These are phyloP conservation scores for Hypomontagnella monticulosa DNA, from an alignment of 495 filamentous ascomycete species.

Conservation along the genomic window DNA sequence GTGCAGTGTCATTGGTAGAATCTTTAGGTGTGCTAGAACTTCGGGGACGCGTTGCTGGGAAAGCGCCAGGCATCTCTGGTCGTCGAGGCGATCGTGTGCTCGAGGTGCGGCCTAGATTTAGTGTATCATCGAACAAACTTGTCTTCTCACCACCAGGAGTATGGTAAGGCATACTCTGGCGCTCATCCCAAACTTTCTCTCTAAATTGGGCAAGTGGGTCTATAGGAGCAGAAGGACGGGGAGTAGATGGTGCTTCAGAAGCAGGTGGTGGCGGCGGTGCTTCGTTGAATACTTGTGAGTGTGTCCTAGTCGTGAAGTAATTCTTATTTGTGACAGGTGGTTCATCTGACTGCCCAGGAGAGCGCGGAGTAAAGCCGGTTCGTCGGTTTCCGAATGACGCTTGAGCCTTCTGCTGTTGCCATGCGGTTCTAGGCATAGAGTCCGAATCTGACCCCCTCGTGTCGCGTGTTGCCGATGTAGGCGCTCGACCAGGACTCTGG, in stretches of 20 bases:
- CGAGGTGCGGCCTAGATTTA: conserved; percentile 29
- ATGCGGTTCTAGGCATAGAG: conserved; percentile 49
- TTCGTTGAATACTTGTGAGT: conserved; percentile 46
- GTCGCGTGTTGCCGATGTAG: conserved; percentile 40
- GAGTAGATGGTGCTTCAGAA: conserved; percentile 3
- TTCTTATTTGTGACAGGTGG: conserved; percentile 54
- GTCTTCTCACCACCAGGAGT: conserved; percentile 76
- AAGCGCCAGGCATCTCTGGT: conserved; percentile 39
- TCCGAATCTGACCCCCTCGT: conserved; percentile 21
- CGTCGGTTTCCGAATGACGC: conserved; percentile 57
- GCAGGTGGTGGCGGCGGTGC: conserved; percentile 44
- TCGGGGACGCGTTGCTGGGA: conserved; percentile 28
- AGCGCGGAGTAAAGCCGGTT: conserved; percentile 52
- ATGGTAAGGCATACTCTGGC: conserved; percentile 75
- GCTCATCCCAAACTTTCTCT: conserved; percentile 56
- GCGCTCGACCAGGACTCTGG: conserved; percentile 37
- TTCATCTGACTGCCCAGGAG: conserved; percentile 54
- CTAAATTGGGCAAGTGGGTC: conserved; percentile 59
- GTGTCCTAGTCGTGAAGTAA: conserved; percentile 52
- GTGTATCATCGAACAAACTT: conserved; percentile 56
- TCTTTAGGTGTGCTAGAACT: conserved; percentile 39
- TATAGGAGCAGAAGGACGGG: conserved; percentile 18
- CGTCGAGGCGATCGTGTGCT: conserved; percentile 36
- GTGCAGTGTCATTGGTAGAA: conserved; percentile 35
- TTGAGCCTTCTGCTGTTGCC: conserved; percentile 54